phyloP scores from a whole-genome alignment of 73 alveolate genomes.

The Durusdinium trenchii region DNA sequence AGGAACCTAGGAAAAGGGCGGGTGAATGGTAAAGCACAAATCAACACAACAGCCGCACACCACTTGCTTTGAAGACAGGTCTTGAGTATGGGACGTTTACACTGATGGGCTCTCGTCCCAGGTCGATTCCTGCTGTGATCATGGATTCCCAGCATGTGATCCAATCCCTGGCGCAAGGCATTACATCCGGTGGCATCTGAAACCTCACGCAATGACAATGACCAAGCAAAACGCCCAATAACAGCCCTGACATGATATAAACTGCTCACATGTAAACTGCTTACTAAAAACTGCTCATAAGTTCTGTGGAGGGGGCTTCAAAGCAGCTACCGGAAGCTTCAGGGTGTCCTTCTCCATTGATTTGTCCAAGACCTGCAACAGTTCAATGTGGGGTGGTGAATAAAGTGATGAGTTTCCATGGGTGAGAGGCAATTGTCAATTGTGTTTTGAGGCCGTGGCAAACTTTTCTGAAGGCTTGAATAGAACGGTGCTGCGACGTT shows the following conservation, averaged over 20 bases:
- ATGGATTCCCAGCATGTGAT: conserved; percentile 12
- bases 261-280: no score
- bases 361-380: conserved; percentile 11
- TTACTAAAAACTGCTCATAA: background rate
- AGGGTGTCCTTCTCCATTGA: conserved; percentile 22
- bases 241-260: no score
- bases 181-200: conserved; percentile 6
- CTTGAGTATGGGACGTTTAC: background rate
- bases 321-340: conserved; percentile 1
- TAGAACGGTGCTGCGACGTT: background rate
- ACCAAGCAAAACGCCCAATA: background rate
- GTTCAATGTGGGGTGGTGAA: background rate
- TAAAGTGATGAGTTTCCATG: background rate
- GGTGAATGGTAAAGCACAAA: no score
- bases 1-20: no score
- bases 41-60: no score
- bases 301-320: background rate
- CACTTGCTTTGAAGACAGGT: no score
- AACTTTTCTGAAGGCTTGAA: background rate
- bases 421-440: background rate
- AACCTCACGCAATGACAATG: background rate
- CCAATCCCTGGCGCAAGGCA: conserved; percentile 35
- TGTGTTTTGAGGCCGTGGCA: background rate
- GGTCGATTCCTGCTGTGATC: background rate
- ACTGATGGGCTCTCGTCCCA: background rate